A percentile compares a stretch with the other conserved stretches of the same genome.
Conservation (phyloP, 345 rosid species). For the Eutrema japonicum region DNA sequence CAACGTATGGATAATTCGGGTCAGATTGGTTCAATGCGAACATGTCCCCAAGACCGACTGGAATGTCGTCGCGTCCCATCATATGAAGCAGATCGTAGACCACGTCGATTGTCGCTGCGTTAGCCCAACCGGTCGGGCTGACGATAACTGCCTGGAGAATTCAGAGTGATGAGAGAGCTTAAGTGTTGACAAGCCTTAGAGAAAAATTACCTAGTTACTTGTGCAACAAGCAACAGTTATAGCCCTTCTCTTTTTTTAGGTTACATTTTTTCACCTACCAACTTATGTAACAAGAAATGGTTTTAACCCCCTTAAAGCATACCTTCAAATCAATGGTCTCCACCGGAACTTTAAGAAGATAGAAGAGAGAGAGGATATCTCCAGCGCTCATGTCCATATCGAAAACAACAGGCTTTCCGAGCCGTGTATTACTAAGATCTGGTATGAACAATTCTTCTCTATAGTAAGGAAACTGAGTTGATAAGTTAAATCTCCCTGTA, state of each 20-base stretch:
- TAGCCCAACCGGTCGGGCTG: constrained; percentile 94
- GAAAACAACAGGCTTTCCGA: constrained; percentile 78
- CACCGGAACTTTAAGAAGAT: constrained; percentile 80
- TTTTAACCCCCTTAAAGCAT: neutral
- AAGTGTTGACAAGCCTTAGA: too few relatives aligned
- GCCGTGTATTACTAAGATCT: constrained; percentile 51
- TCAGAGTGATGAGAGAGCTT: neutral
- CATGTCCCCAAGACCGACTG: constrained; percentile 74
- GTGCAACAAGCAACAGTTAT: neutral
- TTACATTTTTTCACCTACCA: neutral
- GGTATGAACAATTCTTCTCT: constrained; percentile 64
- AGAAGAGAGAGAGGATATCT: constrained; percentile 81
- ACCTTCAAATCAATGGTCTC: constrained; percentile 79
- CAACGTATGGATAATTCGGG: constrained; percentile 50
- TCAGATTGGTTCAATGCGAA: constrained; percentile 76
- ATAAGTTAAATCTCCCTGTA: constrained; percentile 70
- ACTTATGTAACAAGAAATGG: neutral
- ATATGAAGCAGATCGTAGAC: constrained; percentile 88
- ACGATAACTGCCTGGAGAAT: constrained; percentile 71
- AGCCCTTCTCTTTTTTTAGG: neutral
- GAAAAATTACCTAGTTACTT: neutral
- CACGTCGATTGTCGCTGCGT: constrained; percentile 83
- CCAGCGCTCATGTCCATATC: constrained; percentile 99
- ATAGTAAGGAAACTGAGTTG: constrained; percentile 74
- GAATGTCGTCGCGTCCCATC: constrained; percentile 98